A percentile compares a stretch with the other conserved stretches of the same genome.
These are phyloP conservation scores for Lasiodiplodia sp. DNA, from an alignment of 2,329 filamentous ascomycete species.

Conservation along the genomic window DNA sequence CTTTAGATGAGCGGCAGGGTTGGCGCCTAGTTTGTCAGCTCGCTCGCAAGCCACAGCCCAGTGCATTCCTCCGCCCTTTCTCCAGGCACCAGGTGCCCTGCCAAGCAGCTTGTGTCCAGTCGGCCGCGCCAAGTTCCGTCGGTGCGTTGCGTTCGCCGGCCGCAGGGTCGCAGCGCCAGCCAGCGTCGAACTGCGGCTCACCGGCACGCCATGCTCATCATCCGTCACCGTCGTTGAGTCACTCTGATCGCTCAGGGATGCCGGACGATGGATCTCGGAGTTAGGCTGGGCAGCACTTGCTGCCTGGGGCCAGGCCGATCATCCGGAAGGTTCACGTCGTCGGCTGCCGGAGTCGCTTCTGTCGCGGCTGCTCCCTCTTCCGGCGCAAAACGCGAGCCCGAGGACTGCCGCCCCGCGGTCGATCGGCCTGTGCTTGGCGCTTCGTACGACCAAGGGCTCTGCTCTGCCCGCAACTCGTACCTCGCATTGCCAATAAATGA, in stretches of 20 bases:
- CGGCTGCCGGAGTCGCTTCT: conserved; percentile 6
- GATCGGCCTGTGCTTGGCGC: conserved; percentile 11
- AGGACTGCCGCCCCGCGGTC: conserved; percentile 24
- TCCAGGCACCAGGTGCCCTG: conserved; percentile 23
- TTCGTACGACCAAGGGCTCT: conserved; percentile 17
- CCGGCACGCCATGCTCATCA: not conserved
- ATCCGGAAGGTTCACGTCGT: not conserved
- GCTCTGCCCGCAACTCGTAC: conserved; percentile 17
- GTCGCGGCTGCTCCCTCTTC: conserved; percentile 3
- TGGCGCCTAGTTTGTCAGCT: conserved; percentile 24
- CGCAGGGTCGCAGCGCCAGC: not conserved
- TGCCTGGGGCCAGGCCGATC: conserved; percentile 14
- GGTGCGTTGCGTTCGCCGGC: not conserved
- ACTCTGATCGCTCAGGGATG: not conserved
- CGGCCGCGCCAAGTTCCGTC: conserved; percentile 10
- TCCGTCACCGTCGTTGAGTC: conserved; percentile 10
- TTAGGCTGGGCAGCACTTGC: not conserved
- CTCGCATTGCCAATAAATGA: conserved; percentile 24
- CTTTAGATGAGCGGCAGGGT: conserved; percentile 17
- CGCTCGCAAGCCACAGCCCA: conserved; percentile 21
- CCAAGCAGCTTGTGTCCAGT: conserved; percentile 6
- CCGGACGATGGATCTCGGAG: conserved; percentile 20
- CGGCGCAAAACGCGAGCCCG: conserved; percentile 21
- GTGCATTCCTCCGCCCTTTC: conserved; percentile 24
- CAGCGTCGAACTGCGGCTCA: not conserved